Conservation (phyloP, 306 rosid genomes). For the Sindora glabra region DNA sequence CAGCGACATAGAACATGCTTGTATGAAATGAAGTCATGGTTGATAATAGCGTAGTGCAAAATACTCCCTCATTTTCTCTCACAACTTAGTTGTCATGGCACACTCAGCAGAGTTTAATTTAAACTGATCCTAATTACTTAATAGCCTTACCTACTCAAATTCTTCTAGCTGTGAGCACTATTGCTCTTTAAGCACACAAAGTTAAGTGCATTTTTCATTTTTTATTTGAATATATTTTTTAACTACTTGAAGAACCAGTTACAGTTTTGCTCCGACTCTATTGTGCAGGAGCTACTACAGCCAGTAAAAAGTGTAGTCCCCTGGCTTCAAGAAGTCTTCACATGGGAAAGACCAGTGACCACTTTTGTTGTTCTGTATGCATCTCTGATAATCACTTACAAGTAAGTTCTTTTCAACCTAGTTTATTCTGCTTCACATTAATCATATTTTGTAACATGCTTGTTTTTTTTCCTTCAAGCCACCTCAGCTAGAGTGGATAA, state of each 20-base stretch:
- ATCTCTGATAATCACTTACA: constrained; percentile 48
- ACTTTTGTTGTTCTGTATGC: constrained; percentile 40
- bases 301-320: constrained; percentile 40
- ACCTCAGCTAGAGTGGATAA: background rate
- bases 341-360: constrained; percentile 64
- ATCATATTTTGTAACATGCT: constrained; percentile 3
- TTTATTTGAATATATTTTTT: too few species aligned
- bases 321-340: constrained; percentile 45
- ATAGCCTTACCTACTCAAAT: too few species aligned
- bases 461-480: background rate
- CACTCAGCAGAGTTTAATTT: too few species aligned
- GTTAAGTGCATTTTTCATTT: too few species aligned
- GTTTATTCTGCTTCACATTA: background rate
- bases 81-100: too few species aligned
- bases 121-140: too few species aligned
- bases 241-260: background rate
- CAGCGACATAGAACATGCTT: background rate
- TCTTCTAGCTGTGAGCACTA: too few species aligned
- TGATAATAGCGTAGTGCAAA: too few species aligned
- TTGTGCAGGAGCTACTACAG: constrained; percentile 60
- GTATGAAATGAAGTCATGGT: background rate
- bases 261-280: constrained; percentile 1
- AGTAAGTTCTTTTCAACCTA: constrained; percentile 27
- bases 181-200: too few species aligned
- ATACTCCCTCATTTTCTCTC: too few species aligned